Percentiles rank a stretch among this genome's conserved stretches.
These are phyloP conservation scores for Allium fistulosum DNA, from an alignment of 106 monocot genomes.

Conservation along the genomic window DNA sequence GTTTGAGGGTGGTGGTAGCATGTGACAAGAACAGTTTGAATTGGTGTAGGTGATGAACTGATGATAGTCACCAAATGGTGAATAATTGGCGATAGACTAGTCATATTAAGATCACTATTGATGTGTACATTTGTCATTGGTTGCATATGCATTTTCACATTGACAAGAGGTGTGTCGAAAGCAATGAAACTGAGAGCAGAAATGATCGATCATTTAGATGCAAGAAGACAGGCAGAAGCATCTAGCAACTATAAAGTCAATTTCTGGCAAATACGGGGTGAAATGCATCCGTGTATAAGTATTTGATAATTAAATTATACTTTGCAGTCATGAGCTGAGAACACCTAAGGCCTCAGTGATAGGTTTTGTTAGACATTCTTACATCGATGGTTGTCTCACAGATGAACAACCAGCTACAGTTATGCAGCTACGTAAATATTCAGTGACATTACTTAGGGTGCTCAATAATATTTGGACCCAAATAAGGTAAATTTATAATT, in stretches of 20 bases:
- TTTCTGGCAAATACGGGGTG: constrained; percentile 63
- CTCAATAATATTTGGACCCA: constrained; percentile 60
- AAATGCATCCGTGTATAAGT: too few relatives aligned
- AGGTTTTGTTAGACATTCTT: constrained; percentile 48
- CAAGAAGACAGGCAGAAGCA: constrained; percentile 60
- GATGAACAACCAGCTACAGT: constrained; percentile 47
- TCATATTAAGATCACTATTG: constrained; percentile 36
- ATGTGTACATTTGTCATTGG: constrained; percentile 36
- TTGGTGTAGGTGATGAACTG: too few relatives aligned
- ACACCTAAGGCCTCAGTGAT: constrained; percentile 63
- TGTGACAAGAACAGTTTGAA: too few relatives aligned
- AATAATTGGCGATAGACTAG: too few relatives aligned
- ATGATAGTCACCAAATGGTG: too few relatives aligned
- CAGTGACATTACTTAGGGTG: constrained; percentile 50
- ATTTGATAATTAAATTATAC: too few relatives aligned
- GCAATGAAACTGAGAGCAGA: constrained; percentile 57
- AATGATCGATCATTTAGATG: constrained; percentile 53
- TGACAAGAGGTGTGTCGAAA: constrained; percentile 54
- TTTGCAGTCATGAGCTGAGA: constrained; percentile 49
- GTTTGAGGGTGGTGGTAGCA: too few relatives aligned
- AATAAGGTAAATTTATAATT: constrained; percentile 27
- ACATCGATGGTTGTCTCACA: constrained; percentile 38
- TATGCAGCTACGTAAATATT: constrained; percentile 47
- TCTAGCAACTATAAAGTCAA: constrained; percentile 62
- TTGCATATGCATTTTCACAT: constrained; percentile 39